These are phyloP conservation scores for Adiantum capillusveneris DNA, from an alignment of 75 land plant genomes.

Conservation along the genomic window DNA sequence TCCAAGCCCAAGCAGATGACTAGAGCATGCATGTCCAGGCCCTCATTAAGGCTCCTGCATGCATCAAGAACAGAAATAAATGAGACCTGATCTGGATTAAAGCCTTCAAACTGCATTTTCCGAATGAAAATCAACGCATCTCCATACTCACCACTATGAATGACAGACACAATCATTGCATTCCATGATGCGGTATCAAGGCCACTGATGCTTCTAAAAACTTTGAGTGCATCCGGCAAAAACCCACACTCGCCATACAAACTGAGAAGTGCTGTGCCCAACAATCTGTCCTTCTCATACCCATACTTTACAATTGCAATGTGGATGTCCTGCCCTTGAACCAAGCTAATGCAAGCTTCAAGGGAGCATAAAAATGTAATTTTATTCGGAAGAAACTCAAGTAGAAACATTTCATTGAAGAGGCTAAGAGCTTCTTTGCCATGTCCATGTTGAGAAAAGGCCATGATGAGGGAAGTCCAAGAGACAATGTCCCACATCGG, in stretches of 20 bases:
- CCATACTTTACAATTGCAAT: background rate
- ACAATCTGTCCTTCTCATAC: background rate
- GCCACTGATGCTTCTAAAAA: background rate
- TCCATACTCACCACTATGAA: background rate
- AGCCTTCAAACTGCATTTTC: background rate
- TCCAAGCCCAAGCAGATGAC: background rate
- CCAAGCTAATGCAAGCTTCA: slow-evolving; percentile 41
- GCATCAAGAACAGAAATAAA: slow-evolving; percentile 1
- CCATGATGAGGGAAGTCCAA: slow-evolving; percentile 15
- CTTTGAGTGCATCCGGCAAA: background rate
- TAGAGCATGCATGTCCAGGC: background rate
- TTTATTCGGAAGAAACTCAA: slow-evolving; percentile 15
- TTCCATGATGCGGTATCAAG: background rate
- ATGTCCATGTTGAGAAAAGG: slow-evolving; percentile 15
- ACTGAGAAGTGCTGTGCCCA: background rate
- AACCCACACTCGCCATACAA: background rate
- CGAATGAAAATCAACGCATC: background rate
- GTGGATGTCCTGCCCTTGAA: background rate
- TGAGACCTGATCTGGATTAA: background rate
- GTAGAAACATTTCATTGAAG: slow-evolving; percentile 7
- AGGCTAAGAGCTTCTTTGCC: slow-evolving; percentile 13
- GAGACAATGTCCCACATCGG: slow-evolving; percentile 7
- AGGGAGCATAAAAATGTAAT: slow-evolving; percentile 33
- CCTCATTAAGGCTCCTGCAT: background rate
- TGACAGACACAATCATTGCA: background rate